Percentiles rank a stretch among this genome's conserved stretches.
Evolutionary conservation across 768 basidiomycete species (phyloP).

Genomic region (Suillus paluster): DNA sequence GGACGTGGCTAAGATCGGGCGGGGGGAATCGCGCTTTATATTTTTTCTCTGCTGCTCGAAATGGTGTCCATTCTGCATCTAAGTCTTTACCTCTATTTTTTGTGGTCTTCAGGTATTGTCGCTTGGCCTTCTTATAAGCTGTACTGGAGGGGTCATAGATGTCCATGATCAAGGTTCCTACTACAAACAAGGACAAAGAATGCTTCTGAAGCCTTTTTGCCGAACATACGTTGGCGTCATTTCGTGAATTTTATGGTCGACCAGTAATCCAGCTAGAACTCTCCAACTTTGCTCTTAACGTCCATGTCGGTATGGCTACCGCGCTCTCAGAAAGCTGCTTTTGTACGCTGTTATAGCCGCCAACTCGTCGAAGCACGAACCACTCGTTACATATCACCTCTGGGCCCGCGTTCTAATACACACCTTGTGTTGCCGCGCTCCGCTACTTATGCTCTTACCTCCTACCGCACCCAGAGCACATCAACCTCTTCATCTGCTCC

Average conservation of each 20-base stretch:
- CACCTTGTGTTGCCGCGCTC: slow-evolving; percentile 20
- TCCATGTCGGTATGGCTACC: slow-evolving; percentile 82
- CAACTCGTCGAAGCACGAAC: slow-evolving; percentile 27
- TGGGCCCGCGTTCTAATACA: slow-evolving; percentile 17
- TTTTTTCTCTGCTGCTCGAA: slow-evolving; percentile 77
- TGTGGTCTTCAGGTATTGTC: slow-evolving; percentile 63
- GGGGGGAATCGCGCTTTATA: slow-evolving; percentile 83
- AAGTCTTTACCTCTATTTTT: slow-evolving; percentile 50
- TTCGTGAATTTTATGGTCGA: slow-evolving; percentile 15
- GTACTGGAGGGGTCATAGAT: slow-evolving; percentile 50
- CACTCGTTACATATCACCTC: slow-evolving; percentile 20
- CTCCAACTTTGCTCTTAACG: background rate
- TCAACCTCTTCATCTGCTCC: slow-evolving; percentile 28
- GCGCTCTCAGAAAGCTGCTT: slow-evolving; percentile 49
- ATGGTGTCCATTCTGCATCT: slow-evolving; percentile 70
- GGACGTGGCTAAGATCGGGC: slow-evolving; percentile 67
- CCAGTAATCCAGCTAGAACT: slow-evolving; percentile 6
- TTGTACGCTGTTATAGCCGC: slow-evolving; percentile 40
- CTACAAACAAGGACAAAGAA: slow-evolving; percentile 35
- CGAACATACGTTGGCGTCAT: slow-evolving; percentile 9
- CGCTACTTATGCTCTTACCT: slow-evolving; percentile 19
- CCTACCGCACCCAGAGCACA: slow-evolving; percentile 41
- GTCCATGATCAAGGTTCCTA: slow-evolving; percentile 11
- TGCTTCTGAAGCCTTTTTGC: slow-evolving; percentile 5
- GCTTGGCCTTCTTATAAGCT: slow-evolving; percentile 63